Base-by-base conservation (phyloP, 768 basidiomycete species). In the Tulasnella sp. region DNA sequence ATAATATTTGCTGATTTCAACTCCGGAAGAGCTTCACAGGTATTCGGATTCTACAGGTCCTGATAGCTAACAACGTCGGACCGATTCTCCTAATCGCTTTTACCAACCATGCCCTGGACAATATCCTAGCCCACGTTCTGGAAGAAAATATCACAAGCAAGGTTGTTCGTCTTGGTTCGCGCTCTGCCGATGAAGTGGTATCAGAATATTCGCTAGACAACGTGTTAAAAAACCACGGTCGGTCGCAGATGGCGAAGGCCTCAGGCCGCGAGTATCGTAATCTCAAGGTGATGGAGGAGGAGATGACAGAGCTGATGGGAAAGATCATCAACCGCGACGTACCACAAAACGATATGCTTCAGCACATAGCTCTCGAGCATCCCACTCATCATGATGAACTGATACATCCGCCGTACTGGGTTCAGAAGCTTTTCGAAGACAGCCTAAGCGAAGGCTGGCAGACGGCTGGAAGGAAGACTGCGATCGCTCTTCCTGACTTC, bases 41-140 rank as follows among this genome's bases (percentile, higher is more conserved):
- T 1, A 76, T 82, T 3, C 83, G 88, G 66, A 73, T 89, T 15
- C 66, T 89, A 7, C 79, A 83, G 0, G 78, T 86, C 4, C 71
- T 89, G n/a, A 67, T 84, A 4, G 67, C 71, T 0, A 80, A 78
- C 64, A 61, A 73, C 9, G 68, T 81, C 53, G 69, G 72, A 1
- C 83, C 79, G 0, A 80, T 85, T 66, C 66, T 76, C 2, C 70
- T 81, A 64, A 75, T 81, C 25, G 77, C 85, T 0, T 86, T 81
- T 69, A 88, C 86, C 0, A 87, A 88, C 63, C 87, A 87, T 44
- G 86, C 87, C 0, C 73, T 88, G 3, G 85, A 89, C 59, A 83
- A 87, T 62, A 76, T 87, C 71, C 69, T 89, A 1, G 71, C 66
- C 68, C 0, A 85, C 0, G 76, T 87, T 2, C 73, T 87, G 1